Percentiles rank a stretch among this genome's conserved stretches.
Evolutionary conservation across 768 basidiomycete genomes (phyloP).

Genomic region (Auriscalpium vulgare): DNA sequence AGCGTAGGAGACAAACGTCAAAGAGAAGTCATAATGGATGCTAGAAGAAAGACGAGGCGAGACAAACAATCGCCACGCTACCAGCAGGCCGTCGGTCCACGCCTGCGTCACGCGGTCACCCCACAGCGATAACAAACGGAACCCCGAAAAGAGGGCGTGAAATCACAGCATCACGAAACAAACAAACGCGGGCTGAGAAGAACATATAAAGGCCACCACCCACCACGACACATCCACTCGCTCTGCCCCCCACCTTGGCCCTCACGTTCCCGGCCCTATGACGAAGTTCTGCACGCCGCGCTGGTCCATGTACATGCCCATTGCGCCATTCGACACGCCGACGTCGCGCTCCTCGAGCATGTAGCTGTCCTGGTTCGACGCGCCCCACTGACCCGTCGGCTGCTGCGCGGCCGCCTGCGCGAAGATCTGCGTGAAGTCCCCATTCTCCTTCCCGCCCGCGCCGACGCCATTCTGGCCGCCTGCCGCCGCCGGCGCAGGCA

Average conservation of each 20-base stretch:
- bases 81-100: not conserved
- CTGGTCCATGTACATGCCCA: conserved; percentile 12
- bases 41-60: not conserved
- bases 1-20: not conserved
- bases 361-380: conserved; percentile 52
- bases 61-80: not conserved
- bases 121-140: too few relatives aligned
- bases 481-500: not conserved
- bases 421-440: conserved; percentile 47
- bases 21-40: not conserved
- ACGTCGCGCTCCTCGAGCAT: conserved; percentile 61
- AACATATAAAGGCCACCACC: too few relatives aligned
- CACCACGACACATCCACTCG: too few relatives aligned
- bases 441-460: conserved; percentile 15
- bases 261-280: conserved; percentile 2
- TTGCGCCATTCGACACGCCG: not conserved
- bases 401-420: conserved; percentile 56
- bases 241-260: not conserved
- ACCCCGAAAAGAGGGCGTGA: too few relatives aligned
- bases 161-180: conserved; percentile 1
- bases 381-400: conserved; percentile 45
- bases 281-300: conserved; percentile 7
- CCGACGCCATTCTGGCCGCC: not conserved
- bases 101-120: not conserved
- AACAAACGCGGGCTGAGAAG: too few relatives aligned